Percentiles rank a stretch among this genome's conserved stretches.
These are phyloP conservation scores for Cryptococcus amylolentus DNA, from an alignment of 1,284 basidiomycete species.

Conservation along the genomic window DNA sequence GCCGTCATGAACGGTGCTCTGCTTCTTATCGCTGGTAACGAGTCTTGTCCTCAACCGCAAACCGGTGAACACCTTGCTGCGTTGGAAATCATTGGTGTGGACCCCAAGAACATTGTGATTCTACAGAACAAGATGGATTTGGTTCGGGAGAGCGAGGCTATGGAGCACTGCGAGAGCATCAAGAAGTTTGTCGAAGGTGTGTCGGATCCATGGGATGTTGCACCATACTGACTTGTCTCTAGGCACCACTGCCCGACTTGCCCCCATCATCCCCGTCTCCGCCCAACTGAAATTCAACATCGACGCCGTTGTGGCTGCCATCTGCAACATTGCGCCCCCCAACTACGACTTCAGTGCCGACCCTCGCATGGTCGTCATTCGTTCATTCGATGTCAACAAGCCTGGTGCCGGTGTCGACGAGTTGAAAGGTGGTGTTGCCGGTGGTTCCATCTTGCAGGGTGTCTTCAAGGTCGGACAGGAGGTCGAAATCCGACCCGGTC, in stretches of 20 bases:
- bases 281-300: constrained; percentile 99
- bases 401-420: constrained; percentile 96
- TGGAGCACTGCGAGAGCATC: constrained; percentile 92
- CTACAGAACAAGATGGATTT: constrained; percentile 96
- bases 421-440: constrained; percentile 95
- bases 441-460: constrained; percentile 91
- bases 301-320: constrained; percentile 99
- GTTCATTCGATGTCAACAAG: constrained; percentile 99
- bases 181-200: constrained; percentile 84
- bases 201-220: constrained; percentile 10
- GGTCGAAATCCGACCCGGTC: constrained; percentile 95
- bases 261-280: constrained; percentile 97
- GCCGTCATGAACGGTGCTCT: constrained; percentile 99
- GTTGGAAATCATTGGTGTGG: constrained; percentile 94
- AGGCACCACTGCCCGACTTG: constrained; percentile 95
- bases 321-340: constrained; percentile 93
- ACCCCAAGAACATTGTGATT: constrained; percentile 91
- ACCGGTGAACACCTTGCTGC: constrained; percentile 98
- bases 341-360: constrained; percentile 87
- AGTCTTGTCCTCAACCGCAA: constrained; percentile 98
- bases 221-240: neutral
- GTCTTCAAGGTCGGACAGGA: constrained; percentile 87
- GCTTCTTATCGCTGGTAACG: constrained; percentile 92
- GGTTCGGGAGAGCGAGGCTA: constrained; percentile 84
- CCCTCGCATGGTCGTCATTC: constrained; percentile 93